A percentile compares a stretch with the other conserved stretches of the same genome.
Evolutionary conservation across 2,329 filamentous ascomycete species (phyloP).

Genomic region (Hypoxylon sp.): DNA sequence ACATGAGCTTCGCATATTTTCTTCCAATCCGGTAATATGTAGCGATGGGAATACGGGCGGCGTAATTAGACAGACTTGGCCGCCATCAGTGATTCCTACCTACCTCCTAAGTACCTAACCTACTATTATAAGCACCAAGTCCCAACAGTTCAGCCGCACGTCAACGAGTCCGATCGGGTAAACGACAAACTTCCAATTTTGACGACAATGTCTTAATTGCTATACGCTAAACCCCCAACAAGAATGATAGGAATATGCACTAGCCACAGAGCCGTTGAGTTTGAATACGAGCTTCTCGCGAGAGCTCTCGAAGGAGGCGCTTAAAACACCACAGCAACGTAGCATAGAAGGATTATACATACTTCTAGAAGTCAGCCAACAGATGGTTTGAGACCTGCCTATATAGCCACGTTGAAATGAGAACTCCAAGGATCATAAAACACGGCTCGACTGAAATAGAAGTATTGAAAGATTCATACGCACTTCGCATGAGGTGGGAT

Average conservation of each 20-base stretch:
- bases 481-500: constrained; percentile 24
- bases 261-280: too few relatives aligned
- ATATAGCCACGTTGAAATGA: not conserved
- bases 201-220: too few relatives aligned
- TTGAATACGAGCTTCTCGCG: too few relatives aligned
- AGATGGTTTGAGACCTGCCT: not conserved
- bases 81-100: not conserved
- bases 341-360: not conserved
- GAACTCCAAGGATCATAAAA: not conserved
- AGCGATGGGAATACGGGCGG: not conserved
- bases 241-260: too few relatives aligned
- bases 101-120: too few relatives aligned
- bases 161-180: too few relatives aligned
- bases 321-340: not conserved
- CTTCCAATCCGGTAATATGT: not conserved
- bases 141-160: not conserved
- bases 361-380: not conserved
- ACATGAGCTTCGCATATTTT: not conserved
- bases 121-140: not conserved
- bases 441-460: not conserved
- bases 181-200: too few relatives aligned
- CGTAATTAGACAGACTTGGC: not conserved
- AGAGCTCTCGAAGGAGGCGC: too few relatives aligned
- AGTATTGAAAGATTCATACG: not conserved
- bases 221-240: too few relatives aligned